Evolutionary conservation across 371 early-diverging fungal species (phyloP).

Genomic region (Smittium mucronatum): DNA sequence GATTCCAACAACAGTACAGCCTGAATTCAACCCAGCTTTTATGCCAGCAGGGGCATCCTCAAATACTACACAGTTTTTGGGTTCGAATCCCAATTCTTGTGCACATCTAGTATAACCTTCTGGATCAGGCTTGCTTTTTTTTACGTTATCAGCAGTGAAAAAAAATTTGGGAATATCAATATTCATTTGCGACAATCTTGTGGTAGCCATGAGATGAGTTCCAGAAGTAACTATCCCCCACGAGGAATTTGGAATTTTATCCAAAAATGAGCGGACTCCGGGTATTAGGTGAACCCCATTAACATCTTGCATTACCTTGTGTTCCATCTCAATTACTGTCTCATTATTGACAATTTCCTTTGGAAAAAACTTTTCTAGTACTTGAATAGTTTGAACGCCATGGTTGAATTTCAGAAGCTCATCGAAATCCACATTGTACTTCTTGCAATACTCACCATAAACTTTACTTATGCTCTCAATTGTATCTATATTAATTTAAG

Average conservation of each 20-base stretch:
- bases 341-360: constrained; percentile 21
- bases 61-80: constrained; percentile 48
- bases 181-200: constrained; percentile 28
- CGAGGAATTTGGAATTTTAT: constrained; percentile 14
- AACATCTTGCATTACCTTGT: constrained; percentile 14
- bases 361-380: constrained; percentile 35
- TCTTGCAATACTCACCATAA: constrained; percentile 20
- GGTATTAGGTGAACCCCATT: constrained; percentile 32
- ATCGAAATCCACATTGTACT: constrained; percentile 24
- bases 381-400: constrained; percentile 36
- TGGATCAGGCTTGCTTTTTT: constrained; percentile 47
- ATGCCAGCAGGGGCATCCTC: constrained; percentile 59
- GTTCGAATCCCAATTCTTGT: constrained; percentile 29
- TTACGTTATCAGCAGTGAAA: constrained; percentile 33
- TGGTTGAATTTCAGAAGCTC: constrained; percentile 31
- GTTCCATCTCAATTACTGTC: constrained; percentile 26
- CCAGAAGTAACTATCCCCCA: constrained; percentile 41
- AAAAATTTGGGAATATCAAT: constrained; percentile 28
- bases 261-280: constrained; percentile 26
- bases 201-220: constrained; percentile 26
- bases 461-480: constrained; percentile 14
- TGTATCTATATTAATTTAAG: constrained; percentile 4
- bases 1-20: constrained; percentile 44
- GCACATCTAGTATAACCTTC: constrained; percentile 48
- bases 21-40: constrained; percentile 40